Base-by-base conservation (phyloP, 306 rosid species). In the Cicer chorassanicum region DNA sequence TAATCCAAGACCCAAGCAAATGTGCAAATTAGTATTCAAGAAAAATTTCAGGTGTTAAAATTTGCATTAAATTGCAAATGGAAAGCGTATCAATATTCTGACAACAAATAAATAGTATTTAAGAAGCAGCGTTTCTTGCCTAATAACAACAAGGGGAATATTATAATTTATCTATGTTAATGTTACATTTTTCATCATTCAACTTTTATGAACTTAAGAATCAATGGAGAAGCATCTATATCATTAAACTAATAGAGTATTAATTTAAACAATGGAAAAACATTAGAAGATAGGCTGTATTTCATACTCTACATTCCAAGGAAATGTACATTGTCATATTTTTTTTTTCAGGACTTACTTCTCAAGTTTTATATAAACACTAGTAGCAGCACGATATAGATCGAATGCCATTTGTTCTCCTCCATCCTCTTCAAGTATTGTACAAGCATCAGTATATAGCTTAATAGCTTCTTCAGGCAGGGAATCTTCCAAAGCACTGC, bases 381-480 rank as follows among this genome's bases (percentile, higher is more conserved):
- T 83, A 45, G 91, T 75, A 2, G 87, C 91, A 78, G 85, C 96
- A 74, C 93, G 90, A 77, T 91, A 93, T 13, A 93, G 78, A 83
- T 93, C 97, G 82, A 93, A 93, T 55, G 98, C 86, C 98, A 93
- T 93, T 84, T 93, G 98, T 70, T 93, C 97, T 78, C 80, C 88
- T 60, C 84, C 93, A 70, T 91, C 96, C 2, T 93, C 98, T 88
- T 91, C 98, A 73, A 93, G 98, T 85, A 80, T 76, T 56, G 88
- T 73, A 81, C 90, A 89, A 53, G 98, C 93, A 72, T 89, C 98
- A 48, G 89, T 82, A 81, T 88, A 93, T 18, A 93, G 81, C 78
- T 88, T 88, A 81, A 91, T 40, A 40, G 49, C 68, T 63, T 63
- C 97, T 73, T 93, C 92, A 6, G 92, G 89, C 80, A 73, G 49